Evolutionary conservation across 2,329 filamentous ascomycete species (phyloP), one percentile per base, ranked within the genome.

Genomic region (Aurifilum marmelostoma): DNA sequence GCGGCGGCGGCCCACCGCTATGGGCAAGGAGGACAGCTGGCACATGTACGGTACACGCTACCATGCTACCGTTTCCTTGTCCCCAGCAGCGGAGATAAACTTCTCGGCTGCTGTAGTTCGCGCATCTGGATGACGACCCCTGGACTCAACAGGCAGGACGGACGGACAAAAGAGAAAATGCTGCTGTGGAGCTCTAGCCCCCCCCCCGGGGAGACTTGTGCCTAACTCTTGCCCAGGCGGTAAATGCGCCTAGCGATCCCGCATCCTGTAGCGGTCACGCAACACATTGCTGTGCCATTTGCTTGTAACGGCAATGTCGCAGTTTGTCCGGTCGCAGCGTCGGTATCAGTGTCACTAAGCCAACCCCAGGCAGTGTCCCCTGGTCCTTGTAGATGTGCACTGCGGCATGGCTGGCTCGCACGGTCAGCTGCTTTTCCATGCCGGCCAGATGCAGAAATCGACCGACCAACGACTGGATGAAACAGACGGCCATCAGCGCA

Each of bases 41-140:
- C 56, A 65, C 47, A 63, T 43, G 64, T 43, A 70, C 54, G 61
- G 61, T 29, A 56, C 52, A 56, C 52, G 52, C 52, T 18, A 68
- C 61, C 60, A 52, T 21, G 54, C n/a, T 50, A 21, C 32, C 58
- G 58, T 54, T 62, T 47, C 34, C 58, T 59, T 56, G 65, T 16
- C n/a, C 56, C 58, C 34, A 67, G 37, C 29, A 62, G 59, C 32
- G 66, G 66, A 68, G 66, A 68, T 68, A 65, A 70, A 54, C 47
- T 62, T 61, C 62, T 69, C 68, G 68, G 67, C 60, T 70, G 43
- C 43, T 47, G 43, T 47, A 50, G 68, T 62, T 67, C 43, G 68
- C 68, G 63, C 62, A 70, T 67, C 66, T 70, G 60, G 68, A 67
- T 56, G 62, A 68, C 41, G 43, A 70, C 68, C 68, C 62, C 68